Base-by-base conservation (phyloP, 176 grass and related monocot species). In the Raddia guianensis region DNA sequence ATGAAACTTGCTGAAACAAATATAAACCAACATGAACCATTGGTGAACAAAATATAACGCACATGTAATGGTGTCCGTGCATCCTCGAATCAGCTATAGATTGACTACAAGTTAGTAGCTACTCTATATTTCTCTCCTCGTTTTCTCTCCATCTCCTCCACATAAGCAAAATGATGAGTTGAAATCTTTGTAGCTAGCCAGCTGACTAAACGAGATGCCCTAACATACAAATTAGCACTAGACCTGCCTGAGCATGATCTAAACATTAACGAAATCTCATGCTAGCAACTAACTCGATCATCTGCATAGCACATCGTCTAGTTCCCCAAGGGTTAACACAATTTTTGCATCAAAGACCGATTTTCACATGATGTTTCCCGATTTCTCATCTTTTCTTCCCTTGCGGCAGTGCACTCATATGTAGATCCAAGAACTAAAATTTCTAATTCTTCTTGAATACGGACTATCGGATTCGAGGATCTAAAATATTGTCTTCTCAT, bases 401-500 rank as follows among this genome's bases (percentile, higher is more conserved):
- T 27, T 32, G 14, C 9, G 15, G 1, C 3, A 8, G 7, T 9
- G 33, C 8, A 12, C 2, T 12, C 14, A 5, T 19, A 21, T 8
- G 21, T 42, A 80, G 70, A 84, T 75, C 63, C 45, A 84, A 59
- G 13, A 49, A 51, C 5, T 65, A 70, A 49, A 0, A 0, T 48
- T 49, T 57, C 11, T 42, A 66, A 0, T 52, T 21, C 12, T 33
- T 7, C 0, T 3, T 37, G n/a, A 67, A 83, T 51, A 33, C 33
- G 34, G 35, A 2, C 11, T 9, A 62, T 32, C 1, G 1, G 21
- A 84, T 75, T 75, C 55, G 6, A 63, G 55, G 18, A 89, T 84
- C 70, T n/a, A 63, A 21, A 80, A 84, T 70, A 18, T 4, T 74
- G 52, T 84, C 15, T 12, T 9, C 34, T 40, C 8, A 62, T 70